Evolutionary conservation across 768 basidiomycete genomes (phyloP).

Genomic region (Lactarius trivialis): DNA sequence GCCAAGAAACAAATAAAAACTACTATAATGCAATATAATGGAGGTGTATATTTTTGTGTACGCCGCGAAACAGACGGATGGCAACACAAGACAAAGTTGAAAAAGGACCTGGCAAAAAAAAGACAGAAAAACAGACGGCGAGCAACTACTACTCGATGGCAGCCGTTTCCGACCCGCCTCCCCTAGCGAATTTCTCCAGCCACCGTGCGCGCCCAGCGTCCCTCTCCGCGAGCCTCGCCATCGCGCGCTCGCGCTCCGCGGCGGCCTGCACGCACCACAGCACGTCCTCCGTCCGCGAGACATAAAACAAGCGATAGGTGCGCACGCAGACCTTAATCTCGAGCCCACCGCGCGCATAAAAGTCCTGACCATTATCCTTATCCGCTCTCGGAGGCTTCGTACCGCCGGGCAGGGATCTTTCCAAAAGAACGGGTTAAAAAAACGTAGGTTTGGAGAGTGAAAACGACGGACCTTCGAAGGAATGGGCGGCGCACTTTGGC

Average conservation of each 20-base stretch:
- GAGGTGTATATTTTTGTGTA: not conserved
- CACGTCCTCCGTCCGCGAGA: slow-evolving; percentile 59
- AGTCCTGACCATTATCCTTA: slow-evolving; percentile 1
- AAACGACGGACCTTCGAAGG: slow-evolving; percentile 50
- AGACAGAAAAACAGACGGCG: not conserved
- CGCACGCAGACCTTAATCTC: slow-evolving; percentile 83
- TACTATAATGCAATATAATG: not conserved
- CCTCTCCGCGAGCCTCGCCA: slow-evolving; percentile 1
- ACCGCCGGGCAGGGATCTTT: slow-evolving; percentile 36
- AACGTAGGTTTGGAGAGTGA: too few species aligned
- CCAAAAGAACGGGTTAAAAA: too few species aligned
- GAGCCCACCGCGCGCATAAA: slow-evolving; percentile 42
- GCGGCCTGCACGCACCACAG: slow-evolving; percentile 42
- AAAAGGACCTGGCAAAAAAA: not conserved
- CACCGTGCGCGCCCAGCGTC: not conserved
- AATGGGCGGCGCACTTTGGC: slow-evolving; percentile 51
- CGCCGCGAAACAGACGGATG: not conserved
- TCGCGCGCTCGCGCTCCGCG: slow-evolving; percentile 35
- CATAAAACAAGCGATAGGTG: slow-evolving; percentile 78
- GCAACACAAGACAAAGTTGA: not conserved
- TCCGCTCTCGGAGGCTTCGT: not conserved
- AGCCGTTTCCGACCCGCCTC: not conserved
- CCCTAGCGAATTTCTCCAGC: slow-evolving; percentile 5
- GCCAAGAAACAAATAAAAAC: not conserved
- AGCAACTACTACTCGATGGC: not conserved